Evolutionary conservation across 2,329 filamentous ascomycete species (phyloP).

Genomic region (Dryadomyces quercivorus): DNA sequence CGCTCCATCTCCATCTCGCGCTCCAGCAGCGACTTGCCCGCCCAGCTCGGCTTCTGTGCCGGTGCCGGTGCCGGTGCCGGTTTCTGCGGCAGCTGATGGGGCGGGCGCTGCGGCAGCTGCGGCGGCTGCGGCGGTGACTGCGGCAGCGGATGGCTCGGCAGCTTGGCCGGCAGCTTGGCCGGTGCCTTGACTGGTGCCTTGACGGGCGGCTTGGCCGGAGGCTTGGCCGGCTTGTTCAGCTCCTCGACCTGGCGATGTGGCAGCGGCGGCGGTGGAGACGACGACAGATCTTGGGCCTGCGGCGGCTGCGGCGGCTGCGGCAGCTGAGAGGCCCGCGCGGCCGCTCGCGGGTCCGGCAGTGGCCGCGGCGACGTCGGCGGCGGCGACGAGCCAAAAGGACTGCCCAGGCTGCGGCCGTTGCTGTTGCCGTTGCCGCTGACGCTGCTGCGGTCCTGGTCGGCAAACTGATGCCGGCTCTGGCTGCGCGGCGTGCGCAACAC

Average conservation of each 20-base stretch:
- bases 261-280: background rate
- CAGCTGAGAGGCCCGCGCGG: slow-evolving; percentile 7
- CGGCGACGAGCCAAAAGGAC: slow-evolving; percentile 1
- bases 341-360: slow-evolving; percentile 35
- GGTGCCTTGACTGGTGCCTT: too few species aligned
- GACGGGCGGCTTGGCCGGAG: too few species aligned
- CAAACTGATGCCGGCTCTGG: slow-evolving; percentile 20
- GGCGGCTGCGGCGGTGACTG: background rate
- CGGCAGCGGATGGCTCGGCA: background rate
- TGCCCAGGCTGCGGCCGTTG: background rate
- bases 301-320: slow-evolving; percentile 11
- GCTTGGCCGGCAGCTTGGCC: too few species aligned
- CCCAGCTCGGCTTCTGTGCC: slow-evolving; percentile 42
- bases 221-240: too few species aligned
- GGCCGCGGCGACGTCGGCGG: slow-evolving; percentile 19
- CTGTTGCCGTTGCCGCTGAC: background rate
- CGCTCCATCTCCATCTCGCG: slow-evolving; percentile 72
- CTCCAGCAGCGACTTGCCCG: slow-evolving; percentile 57
- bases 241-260: background rate
- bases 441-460: slow-evolving; percentile 4
- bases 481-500: slow-evolving; percentile 45
- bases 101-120: background rate
- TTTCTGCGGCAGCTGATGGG: background rate
- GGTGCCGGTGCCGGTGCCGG: background rate
- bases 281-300: too few species aligned